These are phyloP conservation scores for Kwoniella mangroviensis DNA, from an alignment of 768 basidiomycete species.

Conservation along the genomic window DNA sequence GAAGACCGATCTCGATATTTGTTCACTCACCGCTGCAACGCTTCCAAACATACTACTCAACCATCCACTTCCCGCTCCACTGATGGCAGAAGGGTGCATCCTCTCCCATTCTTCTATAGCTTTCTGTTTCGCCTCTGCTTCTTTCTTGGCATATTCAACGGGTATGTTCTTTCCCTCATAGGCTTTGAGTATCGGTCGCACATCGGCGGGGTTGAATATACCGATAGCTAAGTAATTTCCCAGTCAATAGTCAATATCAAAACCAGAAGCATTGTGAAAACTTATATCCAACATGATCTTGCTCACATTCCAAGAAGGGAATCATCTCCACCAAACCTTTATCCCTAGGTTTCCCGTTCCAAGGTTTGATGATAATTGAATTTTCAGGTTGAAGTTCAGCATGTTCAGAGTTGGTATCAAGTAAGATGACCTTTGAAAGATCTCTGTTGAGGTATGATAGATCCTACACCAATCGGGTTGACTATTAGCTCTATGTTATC, in stretches of 20 bases:
- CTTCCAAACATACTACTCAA: slow-evolving; percentile 50
- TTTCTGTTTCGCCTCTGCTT: slow-evolving; percentile 76
- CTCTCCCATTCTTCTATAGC: slow-evolving; percentile 81
- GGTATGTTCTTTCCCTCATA: slow-evolving; percentile 89
- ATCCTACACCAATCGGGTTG: slow-evolving; percentile 63
- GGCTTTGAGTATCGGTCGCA: slow-evolving; percentile 81
- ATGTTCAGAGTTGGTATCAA: slow-evolving; percentile 85
- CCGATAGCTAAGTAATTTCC: slow-evolving; percentile 70
- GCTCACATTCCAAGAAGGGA: slow-evolving; percentile 89
- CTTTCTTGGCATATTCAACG: slow-evolving; percentile 83
- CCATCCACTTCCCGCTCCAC: slow-evolving; percentile 42
- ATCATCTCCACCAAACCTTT: slow-evolving; percentile 85
- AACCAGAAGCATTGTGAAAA: neutral
- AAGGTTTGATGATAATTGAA: slow-evolving; percentile 77
- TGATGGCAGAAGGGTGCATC: slow-evolving; percentile 50
- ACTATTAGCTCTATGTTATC: too few relatives aligned
- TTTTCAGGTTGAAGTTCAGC: slow-evolving; percentile 83
- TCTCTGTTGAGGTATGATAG: slow-evolving; percentile 93
- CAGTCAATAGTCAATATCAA: too few relatives aligned
- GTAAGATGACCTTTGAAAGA: slow-evolving; percentile 80
- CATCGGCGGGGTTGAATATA: slow-evolving; percentile 84
- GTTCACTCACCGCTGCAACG: slow-evolving; percentile 48
- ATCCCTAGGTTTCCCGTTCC: slow-evolving; percentile 79
- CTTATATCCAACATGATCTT: neutral
- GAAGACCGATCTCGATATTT: slow-evolving; percentile 1